Evolutionary conservation across 2,329 filamentous ascomycete species (phyloP), one percentile per base, ranked within the genome.

Genomic region (Hymenoscyphus infarciens): DNA sequence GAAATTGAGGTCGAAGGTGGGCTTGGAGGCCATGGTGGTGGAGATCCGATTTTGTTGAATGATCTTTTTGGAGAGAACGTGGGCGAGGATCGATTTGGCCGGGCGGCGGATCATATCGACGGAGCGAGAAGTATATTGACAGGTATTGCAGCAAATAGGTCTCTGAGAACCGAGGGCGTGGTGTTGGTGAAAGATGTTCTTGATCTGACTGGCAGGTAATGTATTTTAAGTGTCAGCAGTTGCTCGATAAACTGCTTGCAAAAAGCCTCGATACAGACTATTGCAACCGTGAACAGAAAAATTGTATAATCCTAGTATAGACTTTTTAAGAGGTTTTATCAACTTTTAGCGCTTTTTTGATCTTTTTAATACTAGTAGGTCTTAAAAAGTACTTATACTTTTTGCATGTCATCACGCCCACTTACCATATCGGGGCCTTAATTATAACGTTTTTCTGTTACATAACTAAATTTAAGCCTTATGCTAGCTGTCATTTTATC

Each of bases 91-190:
- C 76, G 81, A 74, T 79, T 79, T 62, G 80, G 79, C 73, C 76
- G 83, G 1, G 83, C 83, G 0, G 84, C 84, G 1, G 83, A 80
- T 62, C 83, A 86, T 68, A 69, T 86, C 3, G 83, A 87, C 63
- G 84, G 84, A 0, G 84, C 83, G 0, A 74, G 82, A 61, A 85
- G 83, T 0, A 86, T 87, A 38, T 65, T 86, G 61, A 86, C 83
- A 0, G 84, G 84, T 0, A 84, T 87, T 57, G 83, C 82, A 5
- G 83, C 83, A 0, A 87, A 87, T 61, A 76, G 75, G 63, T 85
- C 83, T 0, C 83, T 87, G 25, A 78, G 79, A 0, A 86, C 81
- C 0, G 83, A 83, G 0, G 79, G 84, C 63, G 80, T 82, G 0
- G 79, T 87, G 0, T 80, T 79, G 39, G 82, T 86, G 0, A 80